Percentiles rank a stretch among this genome's conserved stretches.
Conservation (phyloP, 176 grass and related monocot species). For the Oryza officinalis region DNA sequence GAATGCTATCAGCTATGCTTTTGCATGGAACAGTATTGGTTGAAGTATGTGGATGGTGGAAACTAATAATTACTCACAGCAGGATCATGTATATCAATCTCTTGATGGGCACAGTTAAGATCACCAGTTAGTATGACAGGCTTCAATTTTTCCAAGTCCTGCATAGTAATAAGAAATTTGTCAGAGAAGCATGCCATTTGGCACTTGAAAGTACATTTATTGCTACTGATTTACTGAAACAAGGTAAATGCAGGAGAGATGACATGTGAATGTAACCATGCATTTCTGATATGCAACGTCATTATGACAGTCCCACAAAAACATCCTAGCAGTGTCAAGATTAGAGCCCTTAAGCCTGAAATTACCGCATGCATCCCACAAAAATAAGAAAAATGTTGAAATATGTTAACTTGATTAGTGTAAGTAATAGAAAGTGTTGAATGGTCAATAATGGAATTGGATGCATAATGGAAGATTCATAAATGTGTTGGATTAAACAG, state of each 20-base stretch:
- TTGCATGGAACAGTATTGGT: not conserved
- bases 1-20: conserved; percentile 20
- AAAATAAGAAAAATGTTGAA: conserved; percentile 1
- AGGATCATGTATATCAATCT: conserved; percentile 77
- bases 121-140: conserved; percentile 81
- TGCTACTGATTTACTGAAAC: not conserved
- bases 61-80: conserved; percentile 52
- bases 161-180: conserved; percentile 18
- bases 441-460: not conserved
- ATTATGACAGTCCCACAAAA: not conserved
- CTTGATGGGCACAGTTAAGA: conserved; percentile 70
- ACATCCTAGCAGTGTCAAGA: not conserved
- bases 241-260: conserved; percentile 11
- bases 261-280: conserved; percentile 12
- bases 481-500: not conserved
- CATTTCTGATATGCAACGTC: not conserved
- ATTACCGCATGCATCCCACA: not conserved
- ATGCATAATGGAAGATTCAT: not conserved
- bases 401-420: conserved; percentile 17
- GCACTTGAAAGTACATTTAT: not conserved
- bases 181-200: conserved; percentile 5
- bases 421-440: conserved; percentile 13
- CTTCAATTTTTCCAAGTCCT: conserved; percentile 70
- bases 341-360: conserved; percentile 1
- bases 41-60: conserved; percentile 1